Conservation (phyloP, 495 filamentous ascomycete genomes). For the Neurospora sp. region DNA sequence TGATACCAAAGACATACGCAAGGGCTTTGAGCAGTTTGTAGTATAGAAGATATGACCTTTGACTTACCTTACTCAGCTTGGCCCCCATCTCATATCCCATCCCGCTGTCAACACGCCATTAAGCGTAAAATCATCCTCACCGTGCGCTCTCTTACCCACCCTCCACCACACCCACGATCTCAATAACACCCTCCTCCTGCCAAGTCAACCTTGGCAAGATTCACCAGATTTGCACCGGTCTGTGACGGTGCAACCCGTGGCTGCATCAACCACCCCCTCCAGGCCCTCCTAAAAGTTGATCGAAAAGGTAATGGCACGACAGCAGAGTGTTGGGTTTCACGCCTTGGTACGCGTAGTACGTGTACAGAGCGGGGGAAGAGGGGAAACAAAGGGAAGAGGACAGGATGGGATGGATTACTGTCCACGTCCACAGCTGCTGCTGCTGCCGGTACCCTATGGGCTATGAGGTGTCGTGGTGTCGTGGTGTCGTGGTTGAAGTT, state of each 20-base stretch:
- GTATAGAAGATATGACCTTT: too few species aligned
- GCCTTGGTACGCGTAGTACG: not conserved
- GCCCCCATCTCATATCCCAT: not conserved
- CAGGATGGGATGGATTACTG: not conserved
- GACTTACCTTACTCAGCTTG: not conserved
- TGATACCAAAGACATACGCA: not conserved
- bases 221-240: not conserved
- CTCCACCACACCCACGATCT: not conserved
- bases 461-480: not conserved
- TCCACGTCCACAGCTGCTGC: not conserved
- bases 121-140: not conserved
- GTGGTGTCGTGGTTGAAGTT: not conserved
- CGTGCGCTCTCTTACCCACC: not conserved
- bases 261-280: not conserved
- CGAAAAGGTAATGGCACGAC: not conserved
- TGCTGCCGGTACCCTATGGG: not conserved
- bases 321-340: not conserved
- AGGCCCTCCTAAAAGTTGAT: not conserved
- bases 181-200: not conserved
- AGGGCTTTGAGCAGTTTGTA: too few species aligned
- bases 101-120: not conserved
- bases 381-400: not conserved
- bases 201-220: not conserved
- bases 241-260: not conserved
- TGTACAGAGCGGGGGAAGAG: not conserved